Conservation (phyloP, 495 filamentous ascomycete genomes). For the Chaetomium tenue region DNA sequence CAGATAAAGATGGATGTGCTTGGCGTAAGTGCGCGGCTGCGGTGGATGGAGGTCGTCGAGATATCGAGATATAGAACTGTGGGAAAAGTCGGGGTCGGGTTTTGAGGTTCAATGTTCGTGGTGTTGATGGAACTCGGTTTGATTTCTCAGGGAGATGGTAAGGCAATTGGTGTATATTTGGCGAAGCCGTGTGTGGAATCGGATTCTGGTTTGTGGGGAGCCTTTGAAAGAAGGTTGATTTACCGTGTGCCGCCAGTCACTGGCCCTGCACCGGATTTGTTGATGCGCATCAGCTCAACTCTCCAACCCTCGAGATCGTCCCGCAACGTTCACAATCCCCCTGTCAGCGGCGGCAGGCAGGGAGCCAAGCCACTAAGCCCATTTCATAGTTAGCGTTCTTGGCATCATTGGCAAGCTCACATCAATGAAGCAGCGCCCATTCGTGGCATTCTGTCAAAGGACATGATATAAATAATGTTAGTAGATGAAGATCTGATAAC, state of each 20-base stretch:
- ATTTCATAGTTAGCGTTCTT: background rate
- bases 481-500: background rate
- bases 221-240: background rate
- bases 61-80: background rate
- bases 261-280: constrained; percentile 14
- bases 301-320: constrained; percentile 9
- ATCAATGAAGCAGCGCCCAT: background rate
- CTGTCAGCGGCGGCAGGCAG: constrained; percentile 17
- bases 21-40: background rate
- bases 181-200: background rate
- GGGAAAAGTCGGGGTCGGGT: background rate
- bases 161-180: background rate
- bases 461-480: background rate
- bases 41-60: background rate
- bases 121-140: background rate
- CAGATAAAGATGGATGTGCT: background rate
- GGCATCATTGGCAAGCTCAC: background rate
- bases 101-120: background rate
- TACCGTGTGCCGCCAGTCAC: constrained; percentile 2
- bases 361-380: constrained; percentile 2
- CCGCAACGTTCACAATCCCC: constrained; percentile 17
- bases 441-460: background rate
- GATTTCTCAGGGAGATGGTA: background rate
- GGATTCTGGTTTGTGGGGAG: constrained; percentile 7
- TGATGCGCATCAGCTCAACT: constrained; percentile 15